These are phyloP conservation scores for Musa itinerans DNA, from an alignment of 176 grass and related monocot species.

Conservation along the genomic window DNA sequence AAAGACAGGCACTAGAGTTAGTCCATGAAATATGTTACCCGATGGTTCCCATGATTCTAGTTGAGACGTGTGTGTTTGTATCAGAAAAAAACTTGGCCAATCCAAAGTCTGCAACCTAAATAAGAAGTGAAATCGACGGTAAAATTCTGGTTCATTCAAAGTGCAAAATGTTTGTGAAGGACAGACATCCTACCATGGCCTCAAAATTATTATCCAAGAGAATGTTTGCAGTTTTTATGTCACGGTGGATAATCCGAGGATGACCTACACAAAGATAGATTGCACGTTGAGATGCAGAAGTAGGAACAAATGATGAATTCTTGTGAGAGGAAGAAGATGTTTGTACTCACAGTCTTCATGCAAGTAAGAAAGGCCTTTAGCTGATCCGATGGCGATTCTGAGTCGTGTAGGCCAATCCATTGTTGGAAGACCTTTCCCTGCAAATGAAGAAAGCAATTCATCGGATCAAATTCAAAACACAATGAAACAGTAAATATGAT, in stretches of 20 bases:
- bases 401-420: slow-evolving; percentile 76
- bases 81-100: slow-evolving; percentile 75
- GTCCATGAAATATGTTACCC: slow-evolving; percentile 30
- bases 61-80: slow-evolving; percentile 92
- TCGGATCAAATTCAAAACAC: neutral
- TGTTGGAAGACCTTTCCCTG: slow-evolving; percentile 52
- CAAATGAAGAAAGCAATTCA: neutral
- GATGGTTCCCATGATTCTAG: slow-evolving; percentile 95
- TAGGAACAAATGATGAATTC: neutral
- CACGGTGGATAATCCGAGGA: slow-evolving; percentile 90
- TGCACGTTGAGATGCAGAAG: neutral
- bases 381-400: slow-evolving; percentile 71
- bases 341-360: slow-evolving; percentile 86
- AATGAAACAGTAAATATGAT: no score
- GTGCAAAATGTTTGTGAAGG: neutral
- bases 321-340: neutral
- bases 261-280: slow-evolving; percentile 43
- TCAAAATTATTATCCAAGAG: slow-evolving; percentile 88
- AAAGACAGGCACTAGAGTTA: no score
- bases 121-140: neutral
- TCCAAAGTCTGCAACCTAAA: slow-evolving; percentile 85
- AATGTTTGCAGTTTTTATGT: slow-evolving; percentile 93
- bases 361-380: slow-evolving; percentile 92
- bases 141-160: neutral
- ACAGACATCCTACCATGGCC: slow-evolving; percentile 43